phyloP scores from a whole-genome alignment of 2,329 filamentous ascomycete genomes.

The Periconia sp. region DNA sequence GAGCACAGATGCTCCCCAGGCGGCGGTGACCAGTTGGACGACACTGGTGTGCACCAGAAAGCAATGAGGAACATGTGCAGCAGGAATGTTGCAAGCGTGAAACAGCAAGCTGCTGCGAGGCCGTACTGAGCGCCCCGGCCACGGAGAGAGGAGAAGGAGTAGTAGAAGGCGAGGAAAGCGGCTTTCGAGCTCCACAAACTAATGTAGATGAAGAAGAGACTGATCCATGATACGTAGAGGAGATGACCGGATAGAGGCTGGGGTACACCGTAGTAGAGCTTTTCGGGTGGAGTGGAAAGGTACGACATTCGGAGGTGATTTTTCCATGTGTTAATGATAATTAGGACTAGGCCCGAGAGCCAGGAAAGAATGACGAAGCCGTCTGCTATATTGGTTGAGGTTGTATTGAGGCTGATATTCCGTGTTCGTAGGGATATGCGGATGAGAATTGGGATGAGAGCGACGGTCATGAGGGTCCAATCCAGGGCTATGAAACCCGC shows the following conservation, averaged over 20 bases:
- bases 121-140: slow-evolving; percentile 16
- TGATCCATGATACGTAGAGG: slow-evolving; percentile 35
- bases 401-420: slow-evolving; percentile 12
- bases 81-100: slow-evolving; percentile 28
- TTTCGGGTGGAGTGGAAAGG: slow-evolving; percentile 7
- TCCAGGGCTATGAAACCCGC: slow-evolving; percentile 32
- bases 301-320: slow-evolving; percentile 31
- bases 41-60: slow-evolving; percentile 30
- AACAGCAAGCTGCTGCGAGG: slow-evolving; percentile 20
- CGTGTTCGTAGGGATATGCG: slow-evolving; percentile 23
- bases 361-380: slow-evolving; percentile 26
- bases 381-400: slow-evolving; percentile 22
- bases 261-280: slow-evolving; percentile 29
- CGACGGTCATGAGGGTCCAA: slow-evolving; percentile 29
- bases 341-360: slow-evolving; percentile 23
- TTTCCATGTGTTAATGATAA: slow-evolving; percentile 33
- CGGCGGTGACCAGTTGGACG: slow-evolving; percentile 22
- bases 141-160: slow-evolving; percentile 27
- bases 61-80: slow-evolving; percentile 33
- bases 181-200: slow-evolving; percentile 30
- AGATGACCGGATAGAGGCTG: slow-evolving; percentile 23
- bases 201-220: slow-evolving; percentile 36
- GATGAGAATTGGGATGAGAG: slow-evolving; percentile 29
- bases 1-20: slow-evolving; percentile 21
- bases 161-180: slow-evolving; percentile 35